Base-by-base conservation (phyloP, 73 alveolate genomes). In the Uronychia setigera region DNA sequence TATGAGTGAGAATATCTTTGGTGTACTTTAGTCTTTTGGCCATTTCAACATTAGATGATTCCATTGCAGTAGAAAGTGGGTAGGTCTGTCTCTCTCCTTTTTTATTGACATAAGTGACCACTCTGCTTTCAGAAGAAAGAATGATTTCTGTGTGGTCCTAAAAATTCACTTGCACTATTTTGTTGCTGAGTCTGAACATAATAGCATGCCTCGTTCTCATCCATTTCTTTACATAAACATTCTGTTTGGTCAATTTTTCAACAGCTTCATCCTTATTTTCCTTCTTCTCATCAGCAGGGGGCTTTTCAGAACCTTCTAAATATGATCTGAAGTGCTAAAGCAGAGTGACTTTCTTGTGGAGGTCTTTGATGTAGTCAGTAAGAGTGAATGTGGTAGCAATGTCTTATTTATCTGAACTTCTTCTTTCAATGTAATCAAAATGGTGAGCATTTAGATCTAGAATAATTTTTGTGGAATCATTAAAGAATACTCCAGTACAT, bases 131-230 rank as follows among this genome's bases (percentile, higher is more conserved):
- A 46, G 96, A 78, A 81, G 96, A 80, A 31, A 98, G 87, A 60
- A 98, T 95, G 74, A 98, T 94, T 80, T 97, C 99, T 30, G 99
- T 94, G 88, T 97, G 98, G 82, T 97, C 99, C 74, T 96, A 92
- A 96, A 98, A 98, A 92, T 96, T 95, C 31, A 98, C 99, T 92
- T 98, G 98, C 82, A 98, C 99, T 60, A 97, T 94, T 88, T 98
- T 98, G 85, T 98, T 97, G 1, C 99, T 94, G 33, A 98, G 92
- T 92, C 99, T 93, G 93, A 98, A 98, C 97, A 98, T 91, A 59
- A 97, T 95, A 58, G 99, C 99, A 90, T 98, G 99, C 60, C 97
- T 91, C 31, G 99, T 97, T 90, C 97, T 82, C 97, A 98, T 96
- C 98, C 99, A 98, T 92, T 97, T 98, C 90, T 97, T 98, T 46